Conservation (phyloP, 75 land plant genomes). For the Pseudotsuga menziesii region DNA sequence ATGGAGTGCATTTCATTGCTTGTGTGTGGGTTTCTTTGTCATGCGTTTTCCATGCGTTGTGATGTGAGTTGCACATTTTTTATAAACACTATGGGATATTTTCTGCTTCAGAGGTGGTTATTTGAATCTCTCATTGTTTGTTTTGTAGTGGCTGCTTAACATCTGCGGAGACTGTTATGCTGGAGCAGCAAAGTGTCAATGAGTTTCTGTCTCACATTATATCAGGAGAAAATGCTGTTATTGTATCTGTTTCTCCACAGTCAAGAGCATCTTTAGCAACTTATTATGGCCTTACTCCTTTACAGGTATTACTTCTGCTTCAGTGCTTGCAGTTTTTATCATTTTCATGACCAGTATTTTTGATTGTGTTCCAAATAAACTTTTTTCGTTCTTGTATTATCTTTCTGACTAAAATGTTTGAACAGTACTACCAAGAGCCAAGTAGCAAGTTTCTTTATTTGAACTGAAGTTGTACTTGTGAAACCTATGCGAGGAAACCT, state of each 20-base stretch:
- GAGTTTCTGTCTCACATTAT: conserved; percentile 71
- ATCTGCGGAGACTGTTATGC: conserved; percentile 97
- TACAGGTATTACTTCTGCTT: conserved; percentile 41
- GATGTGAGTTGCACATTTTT: conserved; percentile 4
- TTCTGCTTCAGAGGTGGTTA: neutral
- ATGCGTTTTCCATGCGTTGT: neutral
- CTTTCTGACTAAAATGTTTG: too few species aligned
- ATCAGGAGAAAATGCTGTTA: conserved; percentile 50
- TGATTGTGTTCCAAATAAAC: too few species aligned
- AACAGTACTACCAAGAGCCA: too few species aligned
- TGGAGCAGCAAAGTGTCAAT: conserved; percentile 93
- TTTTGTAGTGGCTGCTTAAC: conserved; percentile 92
- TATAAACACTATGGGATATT: neutral
- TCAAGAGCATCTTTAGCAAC: conserved; percentile 91
- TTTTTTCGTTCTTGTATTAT: too few species aligned
- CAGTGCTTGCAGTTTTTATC: too few species aligned
- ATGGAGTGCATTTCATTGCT: too few species aligned
- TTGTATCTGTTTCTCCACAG: conserved; percentile 93
- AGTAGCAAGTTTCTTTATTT: too few species aligned
- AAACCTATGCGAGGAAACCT: too few species aligned
- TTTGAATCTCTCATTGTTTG: neutral
- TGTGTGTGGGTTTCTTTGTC: too few species aligned
- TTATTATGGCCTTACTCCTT: conserved; percentile 76
- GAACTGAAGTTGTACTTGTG: too few species aligned
- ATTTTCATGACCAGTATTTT: too few species aligned